phyloP scores from a whole-genome alignment of 225 moss, liverwort and hornwort genomes.

The Rhytidiadelphus loreus region DNA sequence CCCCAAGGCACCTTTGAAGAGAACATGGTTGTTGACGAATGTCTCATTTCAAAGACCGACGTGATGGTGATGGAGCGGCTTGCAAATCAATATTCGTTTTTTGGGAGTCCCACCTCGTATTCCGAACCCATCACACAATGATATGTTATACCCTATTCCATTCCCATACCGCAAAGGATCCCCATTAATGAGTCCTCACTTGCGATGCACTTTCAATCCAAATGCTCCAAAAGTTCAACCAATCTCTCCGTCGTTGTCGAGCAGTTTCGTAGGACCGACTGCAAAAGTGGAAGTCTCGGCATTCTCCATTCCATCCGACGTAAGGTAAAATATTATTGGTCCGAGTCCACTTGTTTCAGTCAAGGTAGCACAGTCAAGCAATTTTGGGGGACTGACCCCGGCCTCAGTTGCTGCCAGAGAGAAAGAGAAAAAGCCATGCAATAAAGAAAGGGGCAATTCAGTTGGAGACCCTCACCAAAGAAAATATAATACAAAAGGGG shows the following conservation, averaged over 20 bases:
- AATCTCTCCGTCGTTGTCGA: no score
- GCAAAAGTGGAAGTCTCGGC: neutral
- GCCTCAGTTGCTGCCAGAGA: neutral
- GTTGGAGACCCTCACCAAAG: no score
- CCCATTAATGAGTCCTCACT: neutral
- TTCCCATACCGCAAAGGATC: neutral
- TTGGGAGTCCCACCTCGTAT: neutral
- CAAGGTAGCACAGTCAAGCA: conserved; percentile 9
- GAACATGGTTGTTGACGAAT: neutral
- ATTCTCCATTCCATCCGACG: no score
- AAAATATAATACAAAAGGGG: neutral
- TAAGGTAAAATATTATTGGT: neutral
- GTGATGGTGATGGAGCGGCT: neutral
- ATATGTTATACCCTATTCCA: neutral
- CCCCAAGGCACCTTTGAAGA: neutral
- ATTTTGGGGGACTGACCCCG: neutral
- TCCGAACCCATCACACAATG: neutral
- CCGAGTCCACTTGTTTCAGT: neutral
- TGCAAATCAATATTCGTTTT: neutral
- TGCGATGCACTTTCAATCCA: neutral
- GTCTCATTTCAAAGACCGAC: neutral
- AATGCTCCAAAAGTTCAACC: neutral
- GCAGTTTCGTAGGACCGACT: neutral
- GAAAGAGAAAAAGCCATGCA: neutral
- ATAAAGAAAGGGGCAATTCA: neutral